Conservation (phyloP, 805 yeast genomes). For the Myxozyma kluyveri region DNA sequence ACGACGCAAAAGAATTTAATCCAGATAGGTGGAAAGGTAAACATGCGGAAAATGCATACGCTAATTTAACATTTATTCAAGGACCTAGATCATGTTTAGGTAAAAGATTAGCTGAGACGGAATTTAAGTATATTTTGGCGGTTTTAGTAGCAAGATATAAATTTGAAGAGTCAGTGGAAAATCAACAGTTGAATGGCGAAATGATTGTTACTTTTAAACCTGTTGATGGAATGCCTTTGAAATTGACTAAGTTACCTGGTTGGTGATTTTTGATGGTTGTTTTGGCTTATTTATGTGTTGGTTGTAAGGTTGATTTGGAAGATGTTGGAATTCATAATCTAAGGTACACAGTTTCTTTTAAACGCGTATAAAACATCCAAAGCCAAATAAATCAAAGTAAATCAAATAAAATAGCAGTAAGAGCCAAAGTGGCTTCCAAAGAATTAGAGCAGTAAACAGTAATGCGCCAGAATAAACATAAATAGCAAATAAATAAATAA, state of each 20-base stretch:
- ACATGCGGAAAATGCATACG: constrained; percentile 17
- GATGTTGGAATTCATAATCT: too few relatives aligned
- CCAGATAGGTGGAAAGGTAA: constrained; percentile 26
- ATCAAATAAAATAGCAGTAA: too few relatives aligned
- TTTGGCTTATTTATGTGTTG: too few relatives aligned
- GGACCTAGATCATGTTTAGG: constrained; percentile 24
- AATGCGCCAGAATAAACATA: too few relatives aligned
- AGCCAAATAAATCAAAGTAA: too few relatives aligned
- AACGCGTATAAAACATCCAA: too few relatives aligned
- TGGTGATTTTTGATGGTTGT: constrained; percentile 16
- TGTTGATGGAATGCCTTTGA: constrained; percentile 18
- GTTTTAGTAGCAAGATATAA: constrained; percentile 11
- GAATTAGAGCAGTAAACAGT: too few relatives aligned
- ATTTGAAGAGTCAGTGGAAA: constrained; percentile 9
- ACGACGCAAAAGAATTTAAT: constrained; percentile 17
- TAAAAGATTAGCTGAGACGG: constrained; percentile 21
- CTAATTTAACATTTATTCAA: constrained; percentile 18
- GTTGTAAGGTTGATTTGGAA: too few relatives aligned
- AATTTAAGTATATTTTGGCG: constrained; percentile 13
- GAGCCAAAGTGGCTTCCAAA: too few relatives aligned
- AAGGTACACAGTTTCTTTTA: too few relatives aligned
- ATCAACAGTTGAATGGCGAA: constrained; percentile 8
- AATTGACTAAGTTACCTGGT: constrained; percentile 8
- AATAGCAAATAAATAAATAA: too few relatives aligned
- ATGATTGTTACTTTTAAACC: constrained; percentile 18